A percentile compares a stretch with the other conserved stretches of the same genome.
Conservation (phyloP, 495 filamentous ascomycete species). For the Aspergillus ostianus region DNA sequence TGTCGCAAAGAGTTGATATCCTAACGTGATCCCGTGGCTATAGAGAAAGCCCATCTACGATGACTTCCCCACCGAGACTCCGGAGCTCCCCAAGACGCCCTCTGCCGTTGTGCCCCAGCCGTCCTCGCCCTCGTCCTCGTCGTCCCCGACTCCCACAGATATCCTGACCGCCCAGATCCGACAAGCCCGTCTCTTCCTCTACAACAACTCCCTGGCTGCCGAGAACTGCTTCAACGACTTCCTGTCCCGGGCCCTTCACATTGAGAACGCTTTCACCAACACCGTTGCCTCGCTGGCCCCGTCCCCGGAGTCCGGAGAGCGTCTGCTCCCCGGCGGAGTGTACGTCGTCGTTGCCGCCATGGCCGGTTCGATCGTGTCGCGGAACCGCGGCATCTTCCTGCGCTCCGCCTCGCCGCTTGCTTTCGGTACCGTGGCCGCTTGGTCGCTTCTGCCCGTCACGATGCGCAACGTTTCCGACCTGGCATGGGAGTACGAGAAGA, state of each 20-base stretch:
- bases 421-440: conserved; percentile 71
- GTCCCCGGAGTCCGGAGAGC: conserved; percentile 74
- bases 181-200: conserved; percentile 74
- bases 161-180: conserved; percentile 83
- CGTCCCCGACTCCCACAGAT: conserved; percentile 80
- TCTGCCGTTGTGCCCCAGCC: conserved; percentile 20
- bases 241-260: conserved; percentile 69
- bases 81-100: conserved; percentile 39
- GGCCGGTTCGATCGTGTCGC: conserved; percentile 83
- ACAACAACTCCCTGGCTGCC: conserved; percentile 64
- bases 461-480: conserved; percentile 83
- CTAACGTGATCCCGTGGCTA: not conserved
- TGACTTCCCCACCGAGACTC: conserved; percentile 50
- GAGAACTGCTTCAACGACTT: conserved; percentile 76
- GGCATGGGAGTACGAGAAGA: conserved; percentile 86
- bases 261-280: conserved; percentile 75
- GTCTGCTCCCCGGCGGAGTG: conserved; percentile 77
- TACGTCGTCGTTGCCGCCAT: conserved; percentile 91
- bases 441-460: conserved; percentile 70
- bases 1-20: not conserved
- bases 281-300: conserved; percentile 87
- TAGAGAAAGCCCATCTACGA: conserved; percentile 88
- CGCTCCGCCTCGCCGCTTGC: conserved; percentile 67
- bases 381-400: conserved; percentile 80
- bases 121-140: conserved; percentile 28